Conservation (phyloP, 352 stramenopile species). For the Blastocystis hominis region DNA sequence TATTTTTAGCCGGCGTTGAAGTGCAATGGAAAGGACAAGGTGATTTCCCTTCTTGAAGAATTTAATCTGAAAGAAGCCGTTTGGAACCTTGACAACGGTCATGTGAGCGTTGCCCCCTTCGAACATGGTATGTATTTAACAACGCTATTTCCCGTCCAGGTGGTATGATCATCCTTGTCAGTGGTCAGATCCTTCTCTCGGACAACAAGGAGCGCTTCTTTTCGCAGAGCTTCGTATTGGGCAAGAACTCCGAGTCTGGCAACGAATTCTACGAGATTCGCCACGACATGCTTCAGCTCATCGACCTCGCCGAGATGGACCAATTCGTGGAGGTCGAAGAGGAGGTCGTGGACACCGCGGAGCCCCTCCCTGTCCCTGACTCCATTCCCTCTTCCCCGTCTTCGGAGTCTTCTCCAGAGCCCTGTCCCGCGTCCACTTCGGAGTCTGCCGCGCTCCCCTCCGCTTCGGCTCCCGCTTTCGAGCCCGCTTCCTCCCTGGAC, state of each 20-base stretch:
- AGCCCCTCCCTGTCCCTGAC: background rate
- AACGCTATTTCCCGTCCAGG: background rate
- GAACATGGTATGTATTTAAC: background rate
- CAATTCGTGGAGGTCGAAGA: background rate
- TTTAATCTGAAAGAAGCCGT: background rate
- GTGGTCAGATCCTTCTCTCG: background rate
- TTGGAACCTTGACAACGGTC: conserved; percentile 22
- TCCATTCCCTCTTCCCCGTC: background rate
- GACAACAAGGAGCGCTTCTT: conserved; percentile 22
- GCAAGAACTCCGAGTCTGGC: background rate
- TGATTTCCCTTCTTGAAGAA: background rate
- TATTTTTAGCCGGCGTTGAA: background rate
- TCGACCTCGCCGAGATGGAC: conserved; percentile 25
- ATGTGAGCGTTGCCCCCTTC: conserved; percentile 32
- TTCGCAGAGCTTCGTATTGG: conserved; percentile 17
- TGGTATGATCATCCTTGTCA: conserved; percentile 55
- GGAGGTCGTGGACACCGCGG: background rate
- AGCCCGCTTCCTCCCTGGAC: background rate
- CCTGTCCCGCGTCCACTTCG: background rate
- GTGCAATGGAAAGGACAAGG: background rate
- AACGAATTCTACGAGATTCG: conserved; percentile 51
- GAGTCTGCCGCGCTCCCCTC: background rate
- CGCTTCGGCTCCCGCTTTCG: background rate
- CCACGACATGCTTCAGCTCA: conserved; percentile 25
- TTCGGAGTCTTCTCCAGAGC: background rate